These are phyloP conservation scores for Pinus tabuliformis DNA, from an alignment of 75 land plant species.

Conservation along the genomic window DNA sequence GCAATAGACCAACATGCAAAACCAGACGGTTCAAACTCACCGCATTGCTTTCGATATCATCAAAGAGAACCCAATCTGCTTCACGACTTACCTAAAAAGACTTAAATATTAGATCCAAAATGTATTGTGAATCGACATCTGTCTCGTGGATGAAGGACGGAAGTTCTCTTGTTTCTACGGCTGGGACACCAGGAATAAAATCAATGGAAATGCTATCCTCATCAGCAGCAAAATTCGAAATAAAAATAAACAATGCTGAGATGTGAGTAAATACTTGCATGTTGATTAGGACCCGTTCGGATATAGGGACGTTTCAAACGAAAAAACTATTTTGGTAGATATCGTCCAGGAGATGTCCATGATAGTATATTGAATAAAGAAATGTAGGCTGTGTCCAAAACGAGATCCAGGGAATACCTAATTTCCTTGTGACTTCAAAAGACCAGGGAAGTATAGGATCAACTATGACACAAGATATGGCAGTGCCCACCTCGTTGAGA, in stretches of 20 bases:
- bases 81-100: not conserved
- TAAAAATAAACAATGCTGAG: not conserved
- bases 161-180: not conserved
- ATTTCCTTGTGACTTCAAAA: constrained; percentile 22
- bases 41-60: not conserved
- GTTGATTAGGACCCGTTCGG: no score
- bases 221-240: no score
- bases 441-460: constrained; percentile 43
- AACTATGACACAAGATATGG: constrained; percentile 34
- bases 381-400: constrained; percentile 43
- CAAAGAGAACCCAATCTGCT: not conserved
- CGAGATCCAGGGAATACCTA: constrained; percentile 17
- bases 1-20: not conserved
- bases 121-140: not conserved
- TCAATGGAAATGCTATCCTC: not conserved
- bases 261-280: no score
- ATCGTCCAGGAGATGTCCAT: not conserved
- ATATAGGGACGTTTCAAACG: no score
- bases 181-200: not conserved
- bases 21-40: not conserved
- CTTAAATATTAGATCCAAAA: not conserved
- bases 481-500: constrained; percentile 13
- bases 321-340: not conserved
- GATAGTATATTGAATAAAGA: constrained; percentile 20
- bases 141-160: not conserved